A percentile compares a stretch with the other conserved stretches of the same genome.
These are phyloP conservation scores for Nicotiana noctiflora DNA, from an alignment of 257 asterid species.

Conservation along the genomic window DNA sequence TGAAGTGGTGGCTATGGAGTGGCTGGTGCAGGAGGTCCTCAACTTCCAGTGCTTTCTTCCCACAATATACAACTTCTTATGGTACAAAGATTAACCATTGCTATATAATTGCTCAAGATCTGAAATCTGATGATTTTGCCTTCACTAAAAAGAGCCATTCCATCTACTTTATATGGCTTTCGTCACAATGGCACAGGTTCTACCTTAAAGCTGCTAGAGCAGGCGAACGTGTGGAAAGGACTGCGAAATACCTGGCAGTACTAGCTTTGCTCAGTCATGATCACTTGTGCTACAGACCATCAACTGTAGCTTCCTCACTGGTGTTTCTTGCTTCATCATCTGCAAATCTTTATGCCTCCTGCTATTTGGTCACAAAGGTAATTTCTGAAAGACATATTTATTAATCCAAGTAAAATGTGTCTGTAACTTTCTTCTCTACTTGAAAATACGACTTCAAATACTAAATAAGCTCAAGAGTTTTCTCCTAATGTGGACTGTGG, in stretches of 20 bases:
- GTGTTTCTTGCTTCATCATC: constrained; percentile 73
- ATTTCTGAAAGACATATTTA: not conserved
- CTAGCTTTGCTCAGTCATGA: constrained; percentile 77
- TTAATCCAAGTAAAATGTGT: not conserved
- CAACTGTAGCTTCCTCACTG: constrained; percentile 90
- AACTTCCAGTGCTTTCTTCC: constrained; percentile 86
- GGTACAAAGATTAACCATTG: constrained; percentile 36
- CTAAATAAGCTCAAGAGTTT: too few relatives aligned
- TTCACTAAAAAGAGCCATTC: not conserved
- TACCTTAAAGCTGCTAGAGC: constrained; percentile 76
- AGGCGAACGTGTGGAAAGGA: constrained; percentile 52
- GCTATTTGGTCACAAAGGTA: constrained; percentile 51
- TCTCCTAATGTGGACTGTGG: not conserved
- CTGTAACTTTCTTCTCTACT: not conserved
- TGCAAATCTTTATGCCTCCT: constrained; percentile 46
- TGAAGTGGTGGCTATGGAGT: constrained; percentile 99
- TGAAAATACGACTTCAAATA: not conserved
- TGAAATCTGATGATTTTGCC: not conserved
- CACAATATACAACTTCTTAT: constrained; percentile 71
- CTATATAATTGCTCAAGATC: not conserved
- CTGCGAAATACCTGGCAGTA: constrained; percentile 60
- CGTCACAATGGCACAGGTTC: constrained; percentile 46
- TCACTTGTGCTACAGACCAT: constrained; percentile 91
- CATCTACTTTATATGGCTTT: not conserved
- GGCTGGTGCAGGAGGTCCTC: constrained; percentile 93